Evolutionary conservation across 2,329 filamentous ascomycete genomes (phyloP), one percentile per base, ranked within the genome.

Genomic region (Ophiostoma sp.): DNA sequence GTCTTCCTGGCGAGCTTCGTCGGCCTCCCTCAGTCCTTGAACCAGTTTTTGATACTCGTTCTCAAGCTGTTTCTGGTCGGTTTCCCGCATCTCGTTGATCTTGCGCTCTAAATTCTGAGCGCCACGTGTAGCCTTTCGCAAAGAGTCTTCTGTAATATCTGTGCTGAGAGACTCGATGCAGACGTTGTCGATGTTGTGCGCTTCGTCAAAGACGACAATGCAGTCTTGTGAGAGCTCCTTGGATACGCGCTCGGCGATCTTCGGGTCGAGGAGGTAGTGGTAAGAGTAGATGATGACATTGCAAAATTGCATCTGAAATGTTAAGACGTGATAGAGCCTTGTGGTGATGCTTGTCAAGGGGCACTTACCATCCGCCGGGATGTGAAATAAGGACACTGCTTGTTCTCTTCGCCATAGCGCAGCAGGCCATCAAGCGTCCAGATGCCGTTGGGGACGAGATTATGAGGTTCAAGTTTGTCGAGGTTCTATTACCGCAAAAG

Each of bases 281-380:
- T 99, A 99, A 0, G 95, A 99, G 81, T 99, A 99, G 75, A 99
- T 99, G 77, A 99, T 97, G 77, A 99, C 93, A 78, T 99, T 98
- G 85, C 95, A 99, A 77, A 94, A 98, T 76, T 95, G 90, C 94
- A 99, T 98, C 90, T 93, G 2, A 7, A 11, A 10, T n/a, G 60
- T 70, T 41, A 70, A 70, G 44, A 7, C 17, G 27, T 11, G 57
- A 4, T 35, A n/a, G 13, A 20, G 57, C 1, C 15, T 31, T 39
- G 33, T 33, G n/a, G 3, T 17, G 7, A 17, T 7, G 10, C 4
- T 27, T 57, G 20, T 27, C n/a, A 17, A 57, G 23, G 15, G 10
- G 33, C 31, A 75, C 83, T 76, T 80, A 92, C 91, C 95, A 99
- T 99, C 73, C 95, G 89, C 71, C 95, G 86, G 17, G 93, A 92